phyloP scores from a whole-genome alignment of 768 basidiomycete species.

The Mycena chlorophos region DNA sequence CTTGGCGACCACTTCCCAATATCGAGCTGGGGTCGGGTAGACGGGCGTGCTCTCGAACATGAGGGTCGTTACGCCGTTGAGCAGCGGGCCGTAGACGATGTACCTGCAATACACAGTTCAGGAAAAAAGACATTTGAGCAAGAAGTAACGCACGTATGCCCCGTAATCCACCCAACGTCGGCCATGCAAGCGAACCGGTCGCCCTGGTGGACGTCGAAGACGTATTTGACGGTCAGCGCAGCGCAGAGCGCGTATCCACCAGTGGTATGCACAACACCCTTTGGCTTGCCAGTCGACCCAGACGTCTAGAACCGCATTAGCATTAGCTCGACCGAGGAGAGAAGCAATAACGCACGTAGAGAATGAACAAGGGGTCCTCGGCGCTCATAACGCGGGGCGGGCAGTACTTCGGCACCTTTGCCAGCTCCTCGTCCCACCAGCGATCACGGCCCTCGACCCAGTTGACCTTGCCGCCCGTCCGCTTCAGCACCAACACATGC shows the following conservation, averaged over 20 bases:
- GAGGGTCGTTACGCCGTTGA: constrained; percentile 79
- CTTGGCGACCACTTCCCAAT: constrained; percentile 95
- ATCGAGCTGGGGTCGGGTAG: constrained; percentile 93
- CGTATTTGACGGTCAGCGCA: constrained; percentile 91
- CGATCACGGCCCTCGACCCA: constrained; percentile 84
- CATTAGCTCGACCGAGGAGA: constrained; percentile 8
- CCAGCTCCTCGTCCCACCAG: constrained; percentile 96
- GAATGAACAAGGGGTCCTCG: constrained; percentile 98
- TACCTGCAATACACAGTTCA: constrained; percentile 45
- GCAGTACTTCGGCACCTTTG: constrained; percentile 84
- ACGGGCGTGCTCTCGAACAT: constrained; percentile 97
- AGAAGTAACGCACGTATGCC: constrained; percentile 64
- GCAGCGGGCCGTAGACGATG: constrained; percentile 93
- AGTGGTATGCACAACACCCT: constrained; percentile 92
- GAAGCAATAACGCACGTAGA: constrained; percentile 69
- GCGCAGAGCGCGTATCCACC: constrained; percentile 91
- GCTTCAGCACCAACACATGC: constrained; percentile 84
- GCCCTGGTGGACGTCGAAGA: constrained; percentile 96
- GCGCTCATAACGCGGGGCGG: constrained; percentile 82
- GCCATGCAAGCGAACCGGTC: constrained; percentile 98
- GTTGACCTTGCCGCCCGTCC: constrained; percentile 81
- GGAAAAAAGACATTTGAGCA: constrained; percentile 3
- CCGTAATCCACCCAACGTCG: constrained; percentile 98
- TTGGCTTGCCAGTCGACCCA: constrained; percentile 93
- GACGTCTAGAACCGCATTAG: constrained; percentile 72